Percentiles rank a stretch among this genome's conserved stretches.
Evolutionary conservation across 495 filamentous ascomycete species (phyloP).

Genomic region (Usnea hakonensis): DNA sequence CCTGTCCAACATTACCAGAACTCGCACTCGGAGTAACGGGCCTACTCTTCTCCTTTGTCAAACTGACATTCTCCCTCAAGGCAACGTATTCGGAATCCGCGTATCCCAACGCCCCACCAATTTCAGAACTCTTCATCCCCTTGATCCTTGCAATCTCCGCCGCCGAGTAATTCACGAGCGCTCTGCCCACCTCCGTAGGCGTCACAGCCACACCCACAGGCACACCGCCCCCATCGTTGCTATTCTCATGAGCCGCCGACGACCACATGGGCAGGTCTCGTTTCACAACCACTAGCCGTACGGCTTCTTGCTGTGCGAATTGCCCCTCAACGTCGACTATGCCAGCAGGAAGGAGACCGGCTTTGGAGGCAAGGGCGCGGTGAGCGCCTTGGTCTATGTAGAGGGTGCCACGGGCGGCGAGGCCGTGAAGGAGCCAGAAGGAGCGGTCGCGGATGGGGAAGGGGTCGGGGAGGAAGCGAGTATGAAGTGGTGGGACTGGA

Average conservation of each 20-base stretch:
- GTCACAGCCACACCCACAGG: conserved; percentile 39
- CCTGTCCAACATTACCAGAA: neutral
- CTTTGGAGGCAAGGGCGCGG: conserved; percentile 66
- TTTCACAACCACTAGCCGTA: conserved; percentile 71
- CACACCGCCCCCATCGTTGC: conserved; percentile 8
- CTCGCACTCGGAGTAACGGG: conserved; percentile 34
- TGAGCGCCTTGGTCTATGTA: conserved; percentile 89
- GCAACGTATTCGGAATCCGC: conserved; percentile 94
- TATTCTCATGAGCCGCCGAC: neutral
- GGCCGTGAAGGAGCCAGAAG: conserved; percentile 94
- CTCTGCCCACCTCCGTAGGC: conserved; percentile 75
- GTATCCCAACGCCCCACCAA: conserved; percentile 73
- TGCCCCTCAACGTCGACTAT: conserved; percentile 80
- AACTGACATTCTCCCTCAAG: conserved; percentile 76
- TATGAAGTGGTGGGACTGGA: conserved; percentile 62
- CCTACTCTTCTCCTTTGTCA: conserved; percentile 46
- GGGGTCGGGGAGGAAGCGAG: conserved; percentile 81
- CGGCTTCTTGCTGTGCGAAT: conserved; percentile 88
- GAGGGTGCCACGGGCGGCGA: conserved; percentile 83
- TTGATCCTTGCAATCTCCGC: conserved; percentile 75
- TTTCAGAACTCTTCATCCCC: conserved; percentile 73
- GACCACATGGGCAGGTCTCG: conserved; percentile 28
- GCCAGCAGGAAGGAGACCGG: conserved; percentile 84
- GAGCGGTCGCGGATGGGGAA: conserved; percentile 84
- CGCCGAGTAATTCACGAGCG: conserved; percentile 89